Base-by-base conservation (phyloP, 352 stramenopile species). In the Halophytophthora polymorphica region DNA sequence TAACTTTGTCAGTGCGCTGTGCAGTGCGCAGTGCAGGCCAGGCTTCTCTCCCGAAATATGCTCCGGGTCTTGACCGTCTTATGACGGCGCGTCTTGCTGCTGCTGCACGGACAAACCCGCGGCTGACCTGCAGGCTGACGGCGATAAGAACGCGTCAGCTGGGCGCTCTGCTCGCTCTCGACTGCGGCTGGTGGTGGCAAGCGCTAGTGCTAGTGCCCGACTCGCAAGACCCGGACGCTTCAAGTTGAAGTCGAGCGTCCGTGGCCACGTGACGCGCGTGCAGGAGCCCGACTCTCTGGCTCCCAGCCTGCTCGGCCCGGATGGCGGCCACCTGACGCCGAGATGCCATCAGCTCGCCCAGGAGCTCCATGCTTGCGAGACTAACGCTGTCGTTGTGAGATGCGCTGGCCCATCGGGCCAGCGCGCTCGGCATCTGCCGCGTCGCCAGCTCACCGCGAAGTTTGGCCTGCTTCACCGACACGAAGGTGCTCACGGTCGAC, bases 361-460 rank as follows among this genome's bases (percentile, higher is more conserved):
- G 6, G 22, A 58, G 58, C 1, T 58, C 58, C 8, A 66, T 37
- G 13, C 43, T 55, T 47, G 15, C 53, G 15, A 62, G 8, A 23
- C 48, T 56, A 12, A 41, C 3, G 6, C 44, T 37, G 49, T 28
- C 49, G 6, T 41, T 38, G 2, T 50, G 37, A 11, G 50, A 19
- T 17, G 42, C n/a, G 25, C 37, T 19, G n/a, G n/a, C n/a, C 50
- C 50, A 57, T 19, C 29, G 18, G 6, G 56, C 29, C 36, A 36
- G 29, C 19, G 15, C 23, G 14, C 45, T 25, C 13, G 41, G 25
- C 6, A 74, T 23, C 19, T 49, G 51, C 12, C 40, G 40, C 12
- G 64, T 73, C 3, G 64, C 61, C 15, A 77, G 45, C 36, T 56
- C 37, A 21, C 68, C 48, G 28, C 56, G 47, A 7, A 77, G 21